A percentile compares a stretch with the other conserved stretches of the same genome.
These are phyloP conservation scores for Bigelowiella natans DNA, from an alignment of 78 protist genomes.

Conservation along the genomic window DNA sequence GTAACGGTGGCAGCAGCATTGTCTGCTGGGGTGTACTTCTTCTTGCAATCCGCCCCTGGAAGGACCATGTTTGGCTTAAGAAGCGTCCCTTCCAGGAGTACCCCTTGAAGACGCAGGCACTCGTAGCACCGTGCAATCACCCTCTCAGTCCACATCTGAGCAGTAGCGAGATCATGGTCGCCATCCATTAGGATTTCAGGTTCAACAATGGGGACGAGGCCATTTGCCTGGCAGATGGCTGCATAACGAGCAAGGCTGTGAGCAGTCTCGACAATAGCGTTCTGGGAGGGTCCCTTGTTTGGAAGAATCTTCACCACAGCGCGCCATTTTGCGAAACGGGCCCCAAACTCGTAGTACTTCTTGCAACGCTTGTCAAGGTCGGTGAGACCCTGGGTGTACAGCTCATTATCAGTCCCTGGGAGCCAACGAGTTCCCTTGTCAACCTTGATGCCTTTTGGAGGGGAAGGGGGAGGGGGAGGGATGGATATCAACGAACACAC, in stretches of 20 bases:
- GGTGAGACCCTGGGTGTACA: conserved; percentile 78
- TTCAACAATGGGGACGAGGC: conserved; percentile 89
- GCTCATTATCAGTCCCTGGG: conserved; percentile 52
- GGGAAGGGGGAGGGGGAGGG: too few species aligned
- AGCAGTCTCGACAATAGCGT: conserved; percentile 66
- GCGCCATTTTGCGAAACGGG: conserved; percentile 84
- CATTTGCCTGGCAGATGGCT: conserved; percentile 74
- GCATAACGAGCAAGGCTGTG: conserved; percentile 80
- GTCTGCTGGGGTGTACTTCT: conserved; percentile 36
- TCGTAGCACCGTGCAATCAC: background rate
- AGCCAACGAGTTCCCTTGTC: conserved; percentile 50
- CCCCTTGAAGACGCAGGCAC: conserved; percentile 39
- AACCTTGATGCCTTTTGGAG: conserved; percentile 83
- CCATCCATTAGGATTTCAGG: conserved; percentile 77
- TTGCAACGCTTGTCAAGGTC: conserved; percentile 60
- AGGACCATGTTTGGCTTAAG: conserved; percentile 86
- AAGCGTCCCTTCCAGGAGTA: conserved; percentile 57
- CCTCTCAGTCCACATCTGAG: background rate
- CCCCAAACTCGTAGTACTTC: conserved; percentile 76
- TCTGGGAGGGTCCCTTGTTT: conserved; percentile 48
- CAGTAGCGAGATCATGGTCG: conserved; percentile 33
- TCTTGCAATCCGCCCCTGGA: conserved; percentile 40
- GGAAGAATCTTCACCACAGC: conserved; percentile 56
- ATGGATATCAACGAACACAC: too few species aligned
- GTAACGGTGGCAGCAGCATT: conserved; percentile 64